Base-by-base conservation (phyloP, 768 basidiomycete species). In the Boletus sp. region DNA sequence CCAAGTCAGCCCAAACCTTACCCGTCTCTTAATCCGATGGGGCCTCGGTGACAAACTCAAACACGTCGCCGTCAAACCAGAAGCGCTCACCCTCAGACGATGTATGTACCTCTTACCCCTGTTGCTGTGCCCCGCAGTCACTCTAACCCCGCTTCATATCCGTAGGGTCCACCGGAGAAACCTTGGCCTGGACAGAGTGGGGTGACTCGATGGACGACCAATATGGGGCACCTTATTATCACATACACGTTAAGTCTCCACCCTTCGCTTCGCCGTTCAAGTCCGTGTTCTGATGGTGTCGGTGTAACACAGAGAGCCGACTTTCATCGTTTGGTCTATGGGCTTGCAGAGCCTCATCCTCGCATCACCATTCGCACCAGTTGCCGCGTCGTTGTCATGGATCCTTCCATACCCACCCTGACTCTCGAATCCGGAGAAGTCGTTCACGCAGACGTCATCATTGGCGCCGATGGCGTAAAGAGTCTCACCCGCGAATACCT, bases 391-490 rank as follows among this genome's bases (percentile, higher is more conserved):
- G 71, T 73, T 1, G 51, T 74, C 18, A 39, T 74, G 56, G 67
- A 78, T n/a, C 67, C 72, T 4, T 63, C 67, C 10, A 46, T 47
- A 35, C 74, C 76, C 1, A 59, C 60, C 12, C 68, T 80, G 17
- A 77, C 73, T 0, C 73, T 81, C 30, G 70, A 71, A 44, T 75
- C 75, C 1, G 81, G 81, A 4, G 72, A 77, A 46, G 66, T 75
- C n/a, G 55, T 83, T 7, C 57, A 61, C 7, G 73, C 77, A 1
- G 80, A 83, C 54, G 61, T 82, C 24, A 68, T 81, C 32, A 73
- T 83, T 11, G 80, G 80, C 5, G 78, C 79, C 5, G 82, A 83
- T 56, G 82, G 82, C 8, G 73, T 81, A 49, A 84, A 80, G 69
- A 84, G 83, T 61, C 57, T 70, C 15, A 61, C 83, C 1, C 79